Evolutionary conservation across 2,329 filamentous ascomycete species (phyloP), one percentile per base, ranked within the genome.

Genomic region (Phoma sp.): DNA sequence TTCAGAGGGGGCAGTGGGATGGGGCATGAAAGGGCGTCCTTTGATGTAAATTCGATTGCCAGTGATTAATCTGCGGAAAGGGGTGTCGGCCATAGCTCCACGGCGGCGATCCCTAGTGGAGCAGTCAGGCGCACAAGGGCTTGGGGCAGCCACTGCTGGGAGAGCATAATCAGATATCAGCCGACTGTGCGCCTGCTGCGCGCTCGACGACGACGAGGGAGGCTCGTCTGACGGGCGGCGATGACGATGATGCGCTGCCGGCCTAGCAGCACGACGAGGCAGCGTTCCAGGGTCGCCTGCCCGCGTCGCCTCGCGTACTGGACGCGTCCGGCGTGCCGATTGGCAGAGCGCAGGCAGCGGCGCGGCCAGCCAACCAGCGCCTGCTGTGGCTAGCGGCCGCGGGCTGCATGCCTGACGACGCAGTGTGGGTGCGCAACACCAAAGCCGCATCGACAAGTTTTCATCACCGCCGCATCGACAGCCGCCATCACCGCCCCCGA

Each of bases 11-110:
- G 58, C 49, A 32, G 52, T 46, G 55, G 53, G 53, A 55, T 54
- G 53, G 53, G 58, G 67, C 67, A 73, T 71, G 65, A 68, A 65
- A 56, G 61, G 60, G 46, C 21, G 50, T 61, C 54, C 61, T 65
- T 33, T 56, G 59, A 47, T 57, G 57, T 38, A 47, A 34, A 53
- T 43, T 34, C 26, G 28, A 29, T 23, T 53, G 43, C 17, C 38
- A 53, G 29, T 46, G 36, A 55, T 49, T 55, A 55, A 55, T 49
- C 46, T 55, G 52, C 52, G 39, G 36, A 46, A 46, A 48, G 47
- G 47, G 47, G 53, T 28, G 38, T 47, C 42, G 42, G 51, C 38
- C 51, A 54, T 37, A 42, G 51, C 45, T 50, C 45, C 32, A 33
- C 12, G 17, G 21, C 25, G 43, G 29, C 46, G 51, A 53, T 48